These are phyloP conservation scores for Leptosphaerulina australis DNA, from an alignment of 2,329 filamentous ascomycete species.

Conservation along the genomic window DNA sequence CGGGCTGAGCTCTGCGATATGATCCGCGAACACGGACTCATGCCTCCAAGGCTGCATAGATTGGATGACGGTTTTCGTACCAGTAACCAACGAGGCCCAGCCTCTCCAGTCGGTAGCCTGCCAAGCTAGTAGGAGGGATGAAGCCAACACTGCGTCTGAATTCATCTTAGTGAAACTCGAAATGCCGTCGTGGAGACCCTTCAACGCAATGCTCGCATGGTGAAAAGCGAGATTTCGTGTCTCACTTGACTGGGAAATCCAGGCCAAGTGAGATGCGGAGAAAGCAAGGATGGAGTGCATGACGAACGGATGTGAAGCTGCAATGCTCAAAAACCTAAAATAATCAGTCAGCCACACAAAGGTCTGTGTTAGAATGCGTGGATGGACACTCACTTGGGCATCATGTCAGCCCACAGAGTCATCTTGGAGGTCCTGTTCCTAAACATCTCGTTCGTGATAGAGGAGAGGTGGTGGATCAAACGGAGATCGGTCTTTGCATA, in stretches of 20 bases:
- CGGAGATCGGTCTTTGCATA: conserved; percentile 81
- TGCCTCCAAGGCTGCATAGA: conserved; percentile 92
- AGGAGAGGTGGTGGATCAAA: conserved; percentile 87
- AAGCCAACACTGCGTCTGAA: conserved; percentile 88
- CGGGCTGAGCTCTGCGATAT: conserved; percentile 75
- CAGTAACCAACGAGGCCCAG: conserved; percentile 83
- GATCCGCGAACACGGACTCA: conserved; percentile 82
- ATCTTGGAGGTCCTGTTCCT: conserved; percentile 79
- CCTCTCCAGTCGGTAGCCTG: conserved; percentile 93
- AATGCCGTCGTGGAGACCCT: conserved; percentile 87
- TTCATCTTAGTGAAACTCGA: conserved; percentile 82
- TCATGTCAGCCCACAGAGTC: conserved; percentile 90
- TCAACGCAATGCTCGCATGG: conserved; percentile 83
- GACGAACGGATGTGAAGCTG: conserved; percentile 81
- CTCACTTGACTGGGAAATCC: conserved; percentile 82
- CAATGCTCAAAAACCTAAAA: conserved; percentile 83
- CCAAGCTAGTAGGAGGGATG: conserved; percentile 92
- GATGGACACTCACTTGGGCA: conserved; percentile 77
- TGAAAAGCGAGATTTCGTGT: conserved; percentile 89
- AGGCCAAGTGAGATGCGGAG: conserved; percentile 93
- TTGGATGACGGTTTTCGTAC: conserved; percentile 72
- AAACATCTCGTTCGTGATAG: conserved; percentile 82
- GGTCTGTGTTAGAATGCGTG: conserved; percentile 16
- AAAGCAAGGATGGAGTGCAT: conserved; percentile 93
- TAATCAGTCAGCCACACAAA: conserved; percentile 33